Evolutionary conservation across 2,329 filamentous ascomycete genomes (phyloP), one percentile per base, ranked within the genome.

Genomic region (Escovopsis sp.): DNA sequence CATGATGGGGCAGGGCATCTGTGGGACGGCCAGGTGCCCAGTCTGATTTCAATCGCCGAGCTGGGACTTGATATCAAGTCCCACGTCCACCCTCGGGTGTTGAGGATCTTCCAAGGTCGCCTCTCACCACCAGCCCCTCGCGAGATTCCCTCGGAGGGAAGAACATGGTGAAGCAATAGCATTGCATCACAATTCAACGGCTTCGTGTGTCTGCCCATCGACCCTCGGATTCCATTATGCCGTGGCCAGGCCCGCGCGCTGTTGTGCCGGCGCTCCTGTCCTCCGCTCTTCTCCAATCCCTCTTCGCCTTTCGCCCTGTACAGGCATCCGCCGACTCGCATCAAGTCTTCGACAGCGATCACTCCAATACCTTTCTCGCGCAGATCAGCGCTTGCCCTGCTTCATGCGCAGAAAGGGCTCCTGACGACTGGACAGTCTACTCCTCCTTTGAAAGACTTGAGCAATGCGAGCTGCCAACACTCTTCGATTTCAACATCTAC

Each of bases 401-500:
- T n/a, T 17, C 15, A 13, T 33, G 31, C 14, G 17, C 19, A 6
- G 31, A 19, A 12, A 31, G 26, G n/a, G 2, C 31, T 8, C 27
- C 27, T 29, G 26, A 29, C 6, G n/a, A 37, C n/a, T 37, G 31
- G 31, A 37, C 13, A 12, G 31, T 37, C 19, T 34, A 34, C 27
- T 31, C 36, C 19, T 37, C 31, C 2, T 19, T 37, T 8, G 27
- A 34, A 16, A 9, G 27, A 16, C 36, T 37, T 8, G 26, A 31
- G 5, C 18, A 19, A 34, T 37, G 36, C 19, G 27, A 37, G 19
- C 31, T 25, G 12, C 36, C 36, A n/a, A 34, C 34, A 19, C 31
- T 37, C 25, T 37, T 37, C 11, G 36, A 34, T 19, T 15, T 34
- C 14, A 27, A 31, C 5, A 37, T 37, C 13, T 14, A 37, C 25